These are phyloP conservation scores for Clonostachys solani DNA, from an alignment of 2,329 filamentous ascomycete genomes.

Conservation along the genomic window DNA sequence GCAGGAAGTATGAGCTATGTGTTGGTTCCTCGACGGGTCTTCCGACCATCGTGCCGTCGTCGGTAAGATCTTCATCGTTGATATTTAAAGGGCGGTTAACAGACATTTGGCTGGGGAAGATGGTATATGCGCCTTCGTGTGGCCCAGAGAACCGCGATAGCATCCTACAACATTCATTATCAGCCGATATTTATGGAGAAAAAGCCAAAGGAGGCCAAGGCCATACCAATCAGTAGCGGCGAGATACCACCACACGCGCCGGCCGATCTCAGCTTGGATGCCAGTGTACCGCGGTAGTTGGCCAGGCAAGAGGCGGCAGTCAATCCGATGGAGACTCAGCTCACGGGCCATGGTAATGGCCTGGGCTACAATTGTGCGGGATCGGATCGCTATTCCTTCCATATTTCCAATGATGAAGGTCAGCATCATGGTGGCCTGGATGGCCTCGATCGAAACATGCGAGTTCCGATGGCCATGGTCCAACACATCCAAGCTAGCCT, in stretches of 20 bases:
- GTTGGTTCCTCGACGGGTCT: constrained; percentile 28
- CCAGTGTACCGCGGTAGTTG: too few species aligned
- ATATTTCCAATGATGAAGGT: constrained; percentile 17
- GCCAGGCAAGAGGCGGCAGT: constrained; percentile 9
- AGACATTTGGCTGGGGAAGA: constrained; percentile 32
- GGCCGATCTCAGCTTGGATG: constrained; percentile 25
- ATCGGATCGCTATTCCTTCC: constrained; percentile 15
- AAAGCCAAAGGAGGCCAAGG: background rate
- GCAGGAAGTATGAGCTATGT: constrained; percentile 35
- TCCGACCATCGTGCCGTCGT: constrained; percentile 9
- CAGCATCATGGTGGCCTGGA: constrained; percentile 17
- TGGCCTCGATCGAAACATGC: constrained; percentile 8
- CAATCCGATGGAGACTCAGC: constrained; percentile 26
- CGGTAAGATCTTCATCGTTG: constrained; percentile 27
- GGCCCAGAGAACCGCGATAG: background rate
- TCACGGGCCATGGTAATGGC: constrained; percentile 6
- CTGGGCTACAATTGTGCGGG: constrained; percentile 10
- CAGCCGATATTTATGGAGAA: too few species aligned
- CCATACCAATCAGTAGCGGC: constrained; percentile 34
- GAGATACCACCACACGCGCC: constrained; percentile 37
- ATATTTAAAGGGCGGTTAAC: constrained; percentile 34
- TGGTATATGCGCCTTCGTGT: constrained; percentile 31
- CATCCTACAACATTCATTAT: too few species aligned
- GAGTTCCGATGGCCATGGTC: background rate
- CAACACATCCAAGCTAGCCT: constrained; percentile 2